Evolutionary conservation across 257 asterid genomes (phyloP).

Genomic region (Knoxia roxburghii): DNA sequence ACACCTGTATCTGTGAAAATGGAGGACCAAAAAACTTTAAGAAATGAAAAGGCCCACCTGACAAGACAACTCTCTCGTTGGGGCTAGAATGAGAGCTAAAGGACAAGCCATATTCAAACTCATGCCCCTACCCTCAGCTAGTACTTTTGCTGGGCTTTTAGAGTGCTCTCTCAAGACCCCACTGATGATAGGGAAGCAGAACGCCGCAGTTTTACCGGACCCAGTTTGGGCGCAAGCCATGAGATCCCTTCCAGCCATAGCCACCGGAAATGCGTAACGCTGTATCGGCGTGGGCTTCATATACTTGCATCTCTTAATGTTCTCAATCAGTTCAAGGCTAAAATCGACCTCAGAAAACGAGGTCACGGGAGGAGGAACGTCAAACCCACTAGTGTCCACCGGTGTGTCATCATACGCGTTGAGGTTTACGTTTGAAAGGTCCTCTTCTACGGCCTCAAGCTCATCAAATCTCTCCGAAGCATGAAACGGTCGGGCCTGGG

Average conservation of each 20-base stretch:
- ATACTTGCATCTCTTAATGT: constrained; percentile 54
- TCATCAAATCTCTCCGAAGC: constrained; percentile 27
- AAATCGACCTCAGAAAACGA: constrained; percentile 49
- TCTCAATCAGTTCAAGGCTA: constrained; percentile 30
- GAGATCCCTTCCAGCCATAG: constrained; percentile 61
- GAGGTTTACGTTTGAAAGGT: background rate
- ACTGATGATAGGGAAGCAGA: constrained; percentile 65
- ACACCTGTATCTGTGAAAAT: too few relatives aligned
- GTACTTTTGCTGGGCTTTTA: background rate
- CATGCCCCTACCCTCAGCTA: background rate
- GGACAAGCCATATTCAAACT: constrained; percentile 35
- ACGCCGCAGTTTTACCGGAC: constrained; percentile 85
- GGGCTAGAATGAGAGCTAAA: constrained; percentile 60
- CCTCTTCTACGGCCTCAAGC: constrained; percentile 20
- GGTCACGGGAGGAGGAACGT: constrained; percentile 54
- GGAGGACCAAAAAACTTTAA: background rate
- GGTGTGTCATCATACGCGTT: constrained; percentile 25
- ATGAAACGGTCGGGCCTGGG: constrained; percentile 5
- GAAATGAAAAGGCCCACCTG: constrained; percentile 39
- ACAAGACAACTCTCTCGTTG: constrained; percentile 70
- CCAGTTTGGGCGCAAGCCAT: constrained; percentile 94
- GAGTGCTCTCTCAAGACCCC: constrained; percentile 23
- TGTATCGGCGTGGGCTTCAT: constrained; percentile 70
- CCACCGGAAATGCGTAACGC: constrained; percentile 63
- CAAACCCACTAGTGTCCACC: constrained; percentile 53